Conservation (phyloP, 305 asterid genomes). For the Fraxinus platypoda region DNA sequence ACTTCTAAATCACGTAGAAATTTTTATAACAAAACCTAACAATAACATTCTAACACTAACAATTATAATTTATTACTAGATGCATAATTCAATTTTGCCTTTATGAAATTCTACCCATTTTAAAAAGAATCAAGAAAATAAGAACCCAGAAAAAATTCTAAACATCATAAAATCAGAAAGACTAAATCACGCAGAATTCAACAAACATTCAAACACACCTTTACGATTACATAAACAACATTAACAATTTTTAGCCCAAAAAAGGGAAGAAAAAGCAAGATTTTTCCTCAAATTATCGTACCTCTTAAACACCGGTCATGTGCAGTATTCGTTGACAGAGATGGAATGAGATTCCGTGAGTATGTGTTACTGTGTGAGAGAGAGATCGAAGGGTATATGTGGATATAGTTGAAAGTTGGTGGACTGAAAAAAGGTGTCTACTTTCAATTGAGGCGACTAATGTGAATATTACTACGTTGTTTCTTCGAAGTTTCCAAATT, state of each 20-base stretch:
- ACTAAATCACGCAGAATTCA: background rate
- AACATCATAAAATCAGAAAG: background rate
- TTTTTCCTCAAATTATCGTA: constrained; percentile 12
- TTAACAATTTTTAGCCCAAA: background rate
- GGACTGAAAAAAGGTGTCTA: constrained; percentile 35
- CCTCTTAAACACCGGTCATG: constrained; percentile 31
- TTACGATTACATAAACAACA: constrained; percentile 12
- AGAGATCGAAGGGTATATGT: background rate
- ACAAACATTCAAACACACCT: constrained; percentile 9
- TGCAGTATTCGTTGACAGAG: constrained; percentile 19
- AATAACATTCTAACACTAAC: background rate
- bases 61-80: background rate
- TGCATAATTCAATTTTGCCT: background rate
- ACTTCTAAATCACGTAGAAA: no score
- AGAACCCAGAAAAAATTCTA: background rate
- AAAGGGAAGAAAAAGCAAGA: background rate
- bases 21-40: no score
- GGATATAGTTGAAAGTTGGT: constrained; percentile 22
- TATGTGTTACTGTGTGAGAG: constrained; percentile 10
- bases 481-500: constrained; percentile 8
- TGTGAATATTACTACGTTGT: background rate
- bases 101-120: constrained; percentile 1
- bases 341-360: constrained; percentile 7
- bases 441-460: background rate
- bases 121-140: background rate